phyloP scores from a whole-genome alignment of 148 eudicot species.

The Pouteria glomerata region DNA sequence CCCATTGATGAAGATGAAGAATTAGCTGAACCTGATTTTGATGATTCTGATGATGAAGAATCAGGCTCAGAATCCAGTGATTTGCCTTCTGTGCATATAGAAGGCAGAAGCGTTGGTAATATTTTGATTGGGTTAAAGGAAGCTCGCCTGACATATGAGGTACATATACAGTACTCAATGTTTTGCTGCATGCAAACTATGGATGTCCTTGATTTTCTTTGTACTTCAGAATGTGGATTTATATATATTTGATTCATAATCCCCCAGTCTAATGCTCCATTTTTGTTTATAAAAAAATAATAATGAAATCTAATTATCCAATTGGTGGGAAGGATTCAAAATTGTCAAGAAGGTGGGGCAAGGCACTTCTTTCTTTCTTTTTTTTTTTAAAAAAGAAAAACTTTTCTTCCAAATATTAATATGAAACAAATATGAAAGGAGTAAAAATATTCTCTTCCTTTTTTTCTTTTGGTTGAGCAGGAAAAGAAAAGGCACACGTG shows the following conservation, averaged over 20 bases:
- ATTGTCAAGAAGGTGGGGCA: neutral
- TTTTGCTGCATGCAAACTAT: neutral
- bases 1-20: slow-evolving; percentile 46
- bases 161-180: slow-evolving; percentile 18
- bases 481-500: no score
- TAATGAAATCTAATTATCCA: no score
- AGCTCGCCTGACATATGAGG: slow-evolving; percentile 57
- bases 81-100: slow-evolving; percentile 19
- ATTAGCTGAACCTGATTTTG: slow-evolving; percentile 46
- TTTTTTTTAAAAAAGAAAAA: no score
- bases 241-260: neutral
- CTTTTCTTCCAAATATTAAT: no score
- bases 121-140: slow-evolving; percentile 51
- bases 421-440: neutral
- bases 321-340: neutral
- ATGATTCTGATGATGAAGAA: slow-evolving; percentile 69
- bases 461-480: no score
- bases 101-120: slow-evolving; percentile 40
- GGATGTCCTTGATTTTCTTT: neutral
- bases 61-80: slow-evolving; percentile 34
- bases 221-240: neutral
- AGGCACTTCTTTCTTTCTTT: neutral
- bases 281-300: no score
- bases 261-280: neutral
- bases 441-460: neutral